Base-by-base conservation (phyloP, 306 rosid genomes). In the Hylodesmum podocarpum region DNA sequence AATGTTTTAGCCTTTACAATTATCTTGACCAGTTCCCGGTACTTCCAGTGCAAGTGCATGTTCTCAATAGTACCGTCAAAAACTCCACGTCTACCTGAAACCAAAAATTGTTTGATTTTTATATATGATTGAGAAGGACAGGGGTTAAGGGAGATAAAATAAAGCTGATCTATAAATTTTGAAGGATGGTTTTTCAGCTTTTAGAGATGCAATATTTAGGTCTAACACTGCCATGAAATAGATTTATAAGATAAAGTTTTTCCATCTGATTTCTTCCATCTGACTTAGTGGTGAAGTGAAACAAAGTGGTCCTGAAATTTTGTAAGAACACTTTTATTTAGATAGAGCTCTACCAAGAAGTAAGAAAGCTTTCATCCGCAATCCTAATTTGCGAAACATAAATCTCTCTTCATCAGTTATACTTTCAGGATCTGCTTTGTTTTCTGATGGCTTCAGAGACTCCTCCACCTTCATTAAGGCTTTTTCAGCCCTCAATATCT, bases 21-120 rank as follows among this genome's bases (percentile, higher is more conserved):
- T 82, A 92, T 79, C 89, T 95, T 95, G 69, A 95, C 85, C 86
- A 95, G 82, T 80, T 95, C 99, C 39, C 99, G 80, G 82, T 95
- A 89, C 77, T 95, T 95, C 99, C 99, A 95, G 58, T 95, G 99
- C 91, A 95, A 84, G 82, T 95, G 99, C 99, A 95, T 95, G 87
- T 92, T 95, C 87, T 95, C 99, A 63, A 95, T 83, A 1, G 99
- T 95, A 51, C 99, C 97, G 78, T 95, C 99, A 81, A 95, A 95
- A 31, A 95, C 97, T 70, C 94, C 99, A 47, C 99, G 97, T 66
- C 99, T 88, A 63, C 99, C 99, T 92, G 93, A 80, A 76, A 44
- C 24, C 76, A 75, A 22, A 75, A 70, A 79, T 83, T 64, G 82
- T 22, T 55, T 41, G 72, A 69, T 53, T 61, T 57, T 39, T 62